Conservation (phyloP, 2,329 filamentous ascomycete genomes). For the Xylariaceae sp. region DNA sequence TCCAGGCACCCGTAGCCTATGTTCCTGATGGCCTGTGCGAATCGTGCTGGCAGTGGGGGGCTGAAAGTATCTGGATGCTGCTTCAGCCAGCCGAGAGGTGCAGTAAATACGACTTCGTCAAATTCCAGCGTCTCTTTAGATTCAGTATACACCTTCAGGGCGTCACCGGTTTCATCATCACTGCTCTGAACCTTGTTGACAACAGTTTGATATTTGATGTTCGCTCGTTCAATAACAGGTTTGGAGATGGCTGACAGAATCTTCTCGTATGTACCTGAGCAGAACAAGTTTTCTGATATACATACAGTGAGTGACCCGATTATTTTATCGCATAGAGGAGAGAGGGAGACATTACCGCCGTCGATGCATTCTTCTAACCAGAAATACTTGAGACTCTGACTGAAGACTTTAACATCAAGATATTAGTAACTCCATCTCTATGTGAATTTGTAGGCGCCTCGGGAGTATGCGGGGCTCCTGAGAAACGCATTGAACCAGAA, state of each 20-base stretch:
- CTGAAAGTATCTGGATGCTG: constrained; percentile 62
- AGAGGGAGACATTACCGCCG: constrained; percentile 56
- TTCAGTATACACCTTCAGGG: constrained; percentile 53
- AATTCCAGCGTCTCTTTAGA: constrained; percentile 58
- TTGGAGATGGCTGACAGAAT: constrained; percentile 65
- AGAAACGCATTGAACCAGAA: not conserved
- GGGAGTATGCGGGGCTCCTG: not conserved
- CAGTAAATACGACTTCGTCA: constrained; percentile 72
- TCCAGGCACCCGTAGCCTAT: constrained; percentile 76
- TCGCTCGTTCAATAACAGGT: constrained; percentile 61
- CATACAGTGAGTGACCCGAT: constrained; percentile 36
- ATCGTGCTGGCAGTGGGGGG: constrained; percentile 62
- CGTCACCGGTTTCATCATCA: constrained; percentile 37
- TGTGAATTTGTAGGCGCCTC: not conserved
- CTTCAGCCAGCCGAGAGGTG: constrained; percentile 74
- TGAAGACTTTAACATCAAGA: constrained; percentile 49
- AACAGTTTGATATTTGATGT: constrained; percentile 59
- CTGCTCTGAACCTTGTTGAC: constrained; percentile 52
- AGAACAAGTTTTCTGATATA: constrained; percentile 63
- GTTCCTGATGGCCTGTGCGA: constrained; percentile 66
- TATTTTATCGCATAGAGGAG: not conserved
- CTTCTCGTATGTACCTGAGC: constrained; percentile 64
- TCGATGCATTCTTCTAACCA: constrained; percentile 82
- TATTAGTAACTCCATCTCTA: not conserved
- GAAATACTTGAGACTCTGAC: constrained; percentile 76